Evolutionary conservation across 1,139 yeast species (phyloP).

Genomic region (Groenewaldozyma auringiensis): DNA sequence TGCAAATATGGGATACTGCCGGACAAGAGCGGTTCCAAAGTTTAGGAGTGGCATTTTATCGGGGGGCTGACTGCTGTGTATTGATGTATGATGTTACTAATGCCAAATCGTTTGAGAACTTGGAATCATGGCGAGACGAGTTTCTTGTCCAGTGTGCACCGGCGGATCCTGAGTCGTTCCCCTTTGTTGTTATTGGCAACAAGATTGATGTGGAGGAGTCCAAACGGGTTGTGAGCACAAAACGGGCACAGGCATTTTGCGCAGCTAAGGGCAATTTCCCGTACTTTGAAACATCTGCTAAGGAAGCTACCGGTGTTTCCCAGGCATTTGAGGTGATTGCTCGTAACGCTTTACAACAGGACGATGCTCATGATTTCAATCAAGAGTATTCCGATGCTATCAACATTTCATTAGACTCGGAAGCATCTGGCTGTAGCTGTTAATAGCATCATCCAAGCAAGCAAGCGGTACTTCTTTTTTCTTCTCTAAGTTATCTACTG

Average conservation of each 20-base stretch:
- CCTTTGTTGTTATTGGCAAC: constrained; percentile 90
- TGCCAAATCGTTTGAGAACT: constrained; percentile 82
- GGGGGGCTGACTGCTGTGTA: constrained; percentile 98
- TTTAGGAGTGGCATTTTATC: constrained; percentile 91
- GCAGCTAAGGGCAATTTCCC: constrained; percentile 85
- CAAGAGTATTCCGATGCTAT: constrained; percentile 96
- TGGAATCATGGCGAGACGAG: constrained; percentile 92
- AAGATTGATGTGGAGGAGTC: constrained; percentile 92
- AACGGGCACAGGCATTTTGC: constrained; percentile 82
- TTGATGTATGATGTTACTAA: constrained; percentile 92
- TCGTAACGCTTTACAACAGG: constrained; percentile 86
- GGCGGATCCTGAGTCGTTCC: constrained; percentile 88
- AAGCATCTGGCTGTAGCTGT: constrained; percentile 70
- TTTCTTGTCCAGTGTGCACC: constrained; percentile 90
- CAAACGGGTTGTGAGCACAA: constrained; percentile 72
- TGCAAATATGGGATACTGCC: constrained; percentile 90
- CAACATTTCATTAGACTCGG: constrained; percentile 85
- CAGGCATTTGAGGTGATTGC: constrained; percentile 95
- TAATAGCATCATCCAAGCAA: constrained; percentile 25
- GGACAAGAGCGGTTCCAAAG: constrained; percentile 89
- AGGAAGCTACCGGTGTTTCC: constrained; percentile 89
- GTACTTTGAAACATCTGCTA: constrained; percentile 89
- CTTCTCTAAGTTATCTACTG: not conserved
- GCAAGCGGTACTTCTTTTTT: not conserved
- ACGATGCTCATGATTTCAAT: constrained; percentile 76